These are phyloP conservation scores for Penicillium occitanis DNA, from an alignment of 2,329 filamentous ascomycete genomes.

Conservation along the genomic window DNA sequence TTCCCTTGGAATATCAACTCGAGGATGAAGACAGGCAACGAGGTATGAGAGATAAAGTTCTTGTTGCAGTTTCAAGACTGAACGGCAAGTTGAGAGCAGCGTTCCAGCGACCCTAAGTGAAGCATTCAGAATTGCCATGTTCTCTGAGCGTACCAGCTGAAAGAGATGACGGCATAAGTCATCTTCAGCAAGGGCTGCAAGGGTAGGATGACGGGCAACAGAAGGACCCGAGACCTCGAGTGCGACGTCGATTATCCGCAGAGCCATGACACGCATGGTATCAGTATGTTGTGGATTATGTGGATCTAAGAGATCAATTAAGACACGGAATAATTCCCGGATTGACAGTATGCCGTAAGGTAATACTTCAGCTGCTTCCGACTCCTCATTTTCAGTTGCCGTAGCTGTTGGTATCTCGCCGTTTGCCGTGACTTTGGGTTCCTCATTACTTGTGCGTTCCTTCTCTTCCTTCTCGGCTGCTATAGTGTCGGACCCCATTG, in stretches of 20 bases:
- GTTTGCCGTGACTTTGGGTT: constrained; percentile 35
- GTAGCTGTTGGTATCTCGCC: constrained; percentile 35
- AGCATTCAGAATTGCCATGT: constrained; percentile 90
- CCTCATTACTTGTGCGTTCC: constrained; percentile 35
- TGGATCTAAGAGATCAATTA: constrained; percentile 91
- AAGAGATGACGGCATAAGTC: constrained; percentile 92
- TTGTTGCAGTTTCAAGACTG: constrained; percentile 90
- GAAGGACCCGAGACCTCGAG: constrained; percentile 94
- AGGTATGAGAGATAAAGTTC: constrained; percentile 94
- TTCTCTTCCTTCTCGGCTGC: constrained; percentile 29
- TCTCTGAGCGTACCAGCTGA: constrained; percentile 93
- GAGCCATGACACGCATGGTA: constrained; percentile 93
- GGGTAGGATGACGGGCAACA: constrained; percentile 84
- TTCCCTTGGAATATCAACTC: constrained; percentile 90
- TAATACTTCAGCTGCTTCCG: constrained; percentile 59
- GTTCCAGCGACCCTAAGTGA: constrained; percentile 90
- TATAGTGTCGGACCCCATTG: constrained; percentile 41
- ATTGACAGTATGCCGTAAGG: constrained; percentile 95
- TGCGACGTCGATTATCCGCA: constrained; percentile 95
- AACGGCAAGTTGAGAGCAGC: constrained; percentile 82
- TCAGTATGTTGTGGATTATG: constrained; percentile 92
- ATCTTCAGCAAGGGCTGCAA: constrained; percentile 87
- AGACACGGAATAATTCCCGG: constrained; percentile 85
- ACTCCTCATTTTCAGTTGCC: constrained; percentile 44
- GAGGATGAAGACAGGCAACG: constrained; percentile 87